Evolutionary conservation across 176 grass and related monocot genomes (phyloP).

Genomic region (Aegilops longissima): DNA sequence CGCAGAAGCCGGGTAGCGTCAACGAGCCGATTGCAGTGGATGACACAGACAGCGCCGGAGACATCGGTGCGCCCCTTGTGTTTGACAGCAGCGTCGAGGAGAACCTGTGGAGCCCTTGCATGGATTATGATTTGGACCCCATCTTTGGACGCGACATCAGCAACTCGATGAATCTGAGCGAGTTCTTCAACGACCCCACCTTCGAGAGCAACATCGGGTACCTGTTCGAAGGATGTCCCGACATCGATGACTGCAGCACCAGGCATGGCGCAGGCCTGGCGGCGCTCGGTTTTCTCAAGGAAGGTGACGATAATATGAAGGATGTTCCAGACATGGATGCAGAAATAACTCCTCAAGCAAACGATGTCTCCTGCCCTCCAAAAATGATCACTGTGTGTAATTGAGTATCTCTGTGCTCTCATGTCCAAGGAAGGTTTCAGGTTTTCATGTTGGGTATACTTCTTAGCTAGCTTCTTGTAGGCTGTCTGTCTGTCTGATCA

Average conservation of each 20-base stretch:
- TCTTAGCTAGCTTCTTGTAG: conserved; percentile 25
- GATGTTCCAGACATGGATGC: conserved; percentile 22
- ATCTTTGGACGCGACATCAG: conserved; percentile 4
- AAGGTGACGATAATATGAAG: conserved; percentile 20
- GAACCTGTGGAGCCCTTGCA: conserved; percentile 49
- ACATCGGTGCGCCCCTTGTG: not conserved
- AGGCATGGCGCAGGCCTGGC: conserved; percentile 6
- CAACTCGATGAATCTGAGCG: conserved; percentile 31
- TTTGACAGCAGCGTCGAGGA: conserved; percentile 2
- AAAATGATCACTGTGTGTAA: conserved; percentile 55
- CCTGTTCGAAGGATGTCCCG: conserved; percentile 42
- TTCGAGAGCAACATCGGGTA: conserved; percentile 43
- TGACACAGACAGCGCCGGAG: not conserved
- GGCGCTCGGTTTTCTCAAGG: conserved; percentile 34
- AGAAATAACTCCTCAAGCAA: conserved; percentile 23
- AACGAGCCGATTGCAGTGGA: not conserved
- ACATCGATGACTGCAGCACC: conserved; percentile 17
- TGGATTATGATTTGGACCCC: conserved; percentile 41
- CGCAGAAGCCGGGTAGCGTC: not conserved
- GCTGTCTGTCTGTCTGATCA: conserved; percentile 21
- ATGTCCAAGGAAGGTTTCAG: conserved; percentile 33
- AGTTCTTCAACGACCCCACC: conserved; percentile 20
- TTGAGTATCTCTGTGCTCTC: conserved; percentile 8
- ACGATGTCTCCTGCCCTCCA: conserved; percentile 23
- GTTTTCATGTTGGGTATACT: conserved; percentile 18